Conservation (phyloP, 306 rosid genomes). For the Amphicarpaea edgeworthii region DNA sequence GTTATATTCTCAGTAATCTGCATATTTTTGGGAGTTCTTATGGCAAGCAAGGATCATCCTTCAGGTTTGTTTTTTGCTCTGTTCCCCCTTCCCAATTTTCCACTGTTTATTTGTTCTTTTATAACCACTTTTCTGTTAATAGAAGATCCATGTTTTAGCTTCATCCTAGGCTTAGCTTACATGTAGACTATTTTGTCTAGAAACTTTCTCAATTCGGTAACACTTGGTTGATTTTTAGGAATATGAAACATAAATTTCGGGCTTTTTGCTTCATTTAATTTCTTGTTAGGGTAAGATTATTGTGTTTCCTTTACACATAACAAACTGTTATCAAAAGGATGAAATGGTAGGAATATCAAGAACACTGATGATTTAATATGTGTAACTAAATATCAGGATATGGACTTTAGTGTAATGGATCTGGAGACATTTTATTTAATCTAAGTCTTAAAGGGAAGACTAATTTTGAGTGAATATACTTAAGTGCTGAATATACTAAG, state of each 20-base stretch:
- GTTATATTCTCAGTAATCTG: conserved; percentile 82
- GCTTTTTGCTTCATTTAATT: conserved; percentile 18
- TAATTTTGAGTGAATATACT: background rate
- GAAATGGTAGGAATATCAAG: conserved; percentile 16
- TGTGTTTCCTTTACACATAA: background rate
- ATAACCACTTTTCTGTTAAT: conserved; percentile 18
- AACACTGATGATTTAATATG: background rate
- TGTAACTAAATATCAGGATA: conserved; percentile 1
- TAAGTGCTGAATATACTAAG: background rate
- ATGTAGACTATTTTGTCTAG: conserved; percentile 14
- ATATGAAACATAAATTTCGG: background rate
- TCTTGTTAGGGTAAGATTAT: background rate
- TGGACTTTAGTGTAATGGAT: conserved; percentile 4
- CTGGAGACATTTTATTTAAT: background rate
- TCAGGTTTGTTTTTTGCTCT: conserved; percentile 61
- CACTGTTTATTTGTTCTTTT: conserved; percentile 5
- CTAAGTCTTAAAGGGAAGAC: background rate
- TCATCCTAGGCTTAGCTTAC: conserved; percentile 17
- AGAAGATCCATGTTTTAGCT: conserved; percentile 30
- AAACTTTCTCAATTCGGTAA: conserved; percentile 9
- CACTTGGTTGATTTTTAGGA: conserved; percentile 33
- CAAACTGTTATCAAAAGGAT: conserved; percentile 20
- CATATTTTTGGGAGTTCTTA: conserved; percentile 80
- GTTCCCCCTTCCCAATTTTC: background rate
- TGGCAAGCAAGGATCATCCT: conserved; percentile 81